These are phyloP conservation scores for Viridothelium virens DNA, from an alignment of 495 filamentous ascomycete species.

Conservation along the genomic window DNA sequence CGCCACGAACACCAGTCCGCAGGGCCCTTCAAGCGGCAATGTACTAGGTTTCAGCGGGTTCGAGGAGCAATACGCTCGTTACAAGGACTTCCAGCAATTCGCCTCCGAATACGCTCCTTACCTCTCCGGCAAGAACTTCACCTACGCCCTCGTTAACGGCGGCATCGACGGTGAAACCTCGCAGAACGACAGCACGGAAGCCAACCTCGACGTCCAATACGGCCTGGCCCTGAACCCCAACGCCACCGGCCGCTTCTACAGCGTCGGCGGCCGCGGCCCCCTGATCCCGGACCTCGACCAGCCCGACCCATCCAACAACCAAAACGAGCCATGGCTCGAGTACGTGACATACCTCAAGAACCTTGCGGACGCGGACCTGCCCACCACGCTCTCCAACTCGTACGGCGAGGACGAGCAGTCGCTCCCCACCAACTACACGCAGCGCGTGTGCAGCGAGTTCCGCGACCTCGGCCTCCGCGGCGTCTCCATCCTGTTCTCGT, in stretches of 20 bases:
- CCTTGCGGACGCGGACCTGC: slow-evolving; percentile 54
- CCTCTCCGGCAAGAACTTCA: slow-evolving; percentile 52
- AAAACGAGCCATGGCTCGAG: slow-evolving; percentile 70
- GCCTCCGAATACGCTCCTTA: slow-evolving; percentile 36
- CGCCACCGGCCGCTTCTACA: slow-evolving; percentile 57
- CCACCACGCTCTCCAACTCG: slow-evolving; percentile 67
- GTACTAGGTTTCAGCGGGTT: slow-evolving; percentile 49
- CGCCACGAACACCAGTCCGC: slow-evolving; percentile 43
- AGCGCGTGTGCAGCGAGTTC: slow-evolving; percentile 60
- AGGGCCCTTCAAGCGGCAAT: slow-evolving; percentile 40
- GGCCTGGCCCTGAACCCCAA: slow-evolving; percentile 52
- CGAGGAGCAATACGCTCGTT: slow-evolving; percentile 35
- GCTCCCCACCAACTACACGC: slow-evolving; percentile 58
- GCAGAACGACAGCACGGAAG: slow-evolving; percentile 41
- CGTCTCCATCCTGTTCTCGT: slow-evolving; percentile 62
- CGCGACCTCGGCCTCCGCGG: slow-evolving; percentile 68
- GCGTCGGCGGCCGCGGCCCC: slow-evolving; percentile 55
- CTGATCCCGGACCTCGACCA: slow-evolving; percentile 57
- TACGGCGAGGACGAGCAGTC: slow-evolving; percentile 79
- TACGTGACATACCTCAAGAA: slow-evolving; percentile 59
- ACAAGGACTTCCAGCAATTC: slow-evolving; percentile 33
- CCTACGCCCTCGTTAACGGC: slow-evolving; percentile 52
- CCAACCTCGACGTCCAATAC: slow-evolving; percentile 71
- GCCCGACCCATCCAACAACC: slow-evolving; percentile 45
- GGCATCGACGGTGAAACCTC: slow-evolving; percentile 18